Base-by-base conservation (phyloP, 495 filamentous ascomycete genomes). In the Penicillium argentinense region DNA sequence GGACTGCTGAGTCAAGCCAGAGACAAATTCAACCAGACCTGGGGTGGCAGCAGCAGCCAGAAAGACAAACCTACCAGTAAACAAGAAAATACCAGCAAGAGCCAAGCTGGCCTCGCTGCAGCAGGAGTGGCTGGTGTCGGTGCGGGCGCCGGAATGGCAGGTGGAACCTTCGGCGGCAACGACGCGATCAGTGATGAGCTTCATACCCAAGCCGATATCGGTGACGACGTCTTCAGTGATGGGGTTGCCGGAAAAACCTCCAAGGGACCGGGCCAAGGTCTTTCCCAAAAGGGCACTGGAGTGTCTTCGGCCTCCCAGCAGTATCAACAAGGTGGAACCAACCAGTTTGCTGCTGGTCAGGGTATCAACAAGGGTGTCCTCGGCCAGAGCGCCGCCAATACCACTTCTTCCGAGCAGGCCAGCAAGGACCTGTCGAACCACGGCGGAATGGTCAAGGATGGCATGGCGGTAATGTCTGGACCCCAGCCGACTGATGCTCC, bases 181-280 rank as follows among this genome's bases (percentile, higher is more conserved):
- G 38, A 27, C n/a, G 47, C 41, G 22, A 39, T 26, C 22, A 32
- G 22, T 11, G 33, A 59, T 2, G 56, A 59, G 22, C 45, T 56
- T 16, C 17, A 29, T 9, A 42, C 43, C 6, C 44, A 49, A 11
- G 25, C 37, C 9, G 39, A 47, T 26, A 52, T 56, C n/a, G 30
- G 38, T 18, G 28, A 42, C 9, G 52, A 49, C 32, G 48, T 59
- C 7, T 59, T 59, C 28, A 42, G 47, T 16, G 34, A 32, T 26
- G 28, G 24, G 27, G 39, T 23, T 13, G 40, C 34, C 13, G 27
- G 40, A 0, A 16, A 47, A 38, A 33, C 32, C 8, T 13, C 42
- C 5, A 50, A 42, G 30, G 28, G 21, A 9, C 8, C 21, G 4
- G 28, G 37, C 4, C 37, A 41, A 13, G 45, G 33, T 5, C 33